A percentile compares a stretch with the other conserved stretches of the same genome.
Conservation (phyloP, 129 eudicot species). For the Glebionis coronaria region DNA sequence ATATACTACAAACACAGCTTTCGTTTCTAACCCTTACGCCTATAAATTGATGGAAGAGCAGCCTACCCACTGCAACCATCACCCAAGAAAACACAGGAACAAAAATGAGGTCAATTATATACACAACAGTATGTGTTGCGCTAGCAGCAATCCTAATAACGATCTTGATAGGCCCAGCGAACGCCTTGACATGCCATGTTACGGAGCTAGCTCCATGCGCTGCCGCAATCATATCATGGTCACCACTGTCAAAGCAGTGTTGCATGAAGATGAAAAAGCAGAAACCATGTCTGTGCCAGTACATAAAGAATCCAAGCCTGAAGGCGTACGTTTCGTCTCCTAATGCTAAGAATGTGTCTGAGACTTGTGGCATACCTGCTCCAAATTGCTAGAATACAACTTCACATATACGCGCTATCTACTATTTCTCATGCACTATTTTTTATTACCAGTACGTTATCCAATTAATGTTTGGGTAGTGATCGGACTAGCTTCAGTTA, state of each 20-base stretch:
- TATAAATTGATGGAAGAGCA: constrained; percentile 20
- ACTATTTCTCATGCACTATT: constrained; percentile 1
- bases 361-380: constrained; percentile 36
- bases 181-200: constrained; percentile 41
- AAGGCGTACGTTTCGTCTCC: constrained; percentile 31
- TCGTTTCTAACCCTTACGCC: neutral
- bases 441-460: constrained; percentile 10
- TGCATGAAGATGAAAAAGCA: constrained; percentile 41
- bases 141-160: constrained; percentile 18
- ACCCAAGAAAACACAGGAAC: neutral
- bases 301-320: constrained; percentile 42
- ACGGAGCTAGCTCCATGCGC: constrained; percentile 30
- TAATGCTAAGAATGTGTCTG: constrained; percentile 40
- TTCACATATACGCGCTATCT: neutral
- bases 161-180: constrained; percentile 22
- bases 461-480: neutral
- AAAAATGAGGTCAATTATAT: constrained; percentile 33
- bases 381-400: constrained; percentile 32
- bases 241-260: constrained; percentile 28
- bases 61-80: constrained; percentile 2
- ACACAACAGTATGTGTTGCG: constrained; percentile 1
- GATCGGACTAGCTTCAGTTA: neutral
- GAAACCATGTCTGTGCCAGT: constrained; percentile 46
- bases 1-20: no score
- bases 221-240: constrained; percentile 19